phyloP scores from a whole-genome alignment of 2,329 filamentous ascomycete species.

The Colletotrichum tamarilloi region DNA sequence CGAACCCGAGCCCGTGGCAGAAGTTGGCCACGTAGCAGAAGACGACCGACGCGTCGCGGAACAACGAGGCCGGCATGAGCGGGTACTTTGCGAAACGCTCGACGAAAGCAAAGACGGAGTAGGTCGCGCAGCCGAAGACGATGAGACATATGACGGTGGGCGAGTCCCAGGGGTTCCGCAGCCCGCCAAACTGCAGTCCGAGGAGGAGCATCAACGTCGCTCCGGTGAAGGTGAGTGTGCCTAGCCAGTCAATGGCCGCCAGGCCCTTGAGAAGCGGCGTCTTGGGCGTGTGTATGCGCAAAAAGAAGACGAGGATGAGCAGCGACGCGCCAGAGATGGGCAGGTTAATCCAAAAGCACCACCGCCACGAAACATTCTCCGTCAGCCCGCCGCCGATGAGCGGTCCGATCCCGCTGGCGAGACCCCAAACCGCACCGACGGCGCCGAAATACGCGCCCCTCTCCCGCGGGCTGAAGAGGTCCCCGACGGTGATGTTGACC shows the following conservation, averaged over 20 bases:
- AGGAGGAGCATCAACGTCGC: constrained; percentile 88
- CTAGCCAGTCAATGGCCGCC: constrained; percentile 70
- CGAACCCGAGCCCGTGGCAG: constrained; percentile 81
- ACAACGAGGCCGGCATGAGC: constrained; percentile 80
- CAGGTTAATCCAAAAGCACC: constrained; percentile 77
- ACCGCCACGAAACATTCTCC: constrained; percentile 72
- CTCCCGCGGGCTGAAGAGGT: constrained; percentile 64
- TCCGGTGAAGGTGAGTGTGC: constrained; percentile 72
- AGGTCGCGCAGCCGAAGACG: constrained; percentile 74
- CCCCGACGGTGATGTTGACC: constrained; percentile 68
- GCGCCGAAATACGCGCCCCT: constrained; percentile 64
- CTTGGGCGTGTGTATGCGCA: constrained; percentile 75
- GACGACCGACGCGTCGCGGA: constrained; percentile 73
- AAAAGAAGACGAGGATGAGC: constrained; percentile 66
- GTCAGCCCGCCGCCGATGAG: constrained; percentile 78
- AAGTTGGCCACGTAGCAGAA: constrained; percentile 75
- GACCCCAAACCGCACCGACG: constrained; percentile 69
- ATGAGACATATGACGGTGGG: constrained; percentile 81
- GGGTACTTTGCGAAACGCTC: constrained; percentile 83
- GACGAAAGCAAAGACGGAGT: constrained; percentile 75
- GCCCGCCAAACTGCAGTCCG: constrained; percentile 86
- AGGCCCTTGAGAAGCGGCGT: constrained; percentile 69
- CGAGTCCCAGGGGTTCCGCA: constrained; percentile 79
- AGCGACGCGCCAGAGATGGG: constrained; percentile 60
- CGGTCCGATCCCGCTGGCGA: constrained; percentile 73